These are phyloP conservation scores for Globisporangium nunn DNA, from an alignment of 352 stramenopile species.

Conservation along the genomic window DNA sequence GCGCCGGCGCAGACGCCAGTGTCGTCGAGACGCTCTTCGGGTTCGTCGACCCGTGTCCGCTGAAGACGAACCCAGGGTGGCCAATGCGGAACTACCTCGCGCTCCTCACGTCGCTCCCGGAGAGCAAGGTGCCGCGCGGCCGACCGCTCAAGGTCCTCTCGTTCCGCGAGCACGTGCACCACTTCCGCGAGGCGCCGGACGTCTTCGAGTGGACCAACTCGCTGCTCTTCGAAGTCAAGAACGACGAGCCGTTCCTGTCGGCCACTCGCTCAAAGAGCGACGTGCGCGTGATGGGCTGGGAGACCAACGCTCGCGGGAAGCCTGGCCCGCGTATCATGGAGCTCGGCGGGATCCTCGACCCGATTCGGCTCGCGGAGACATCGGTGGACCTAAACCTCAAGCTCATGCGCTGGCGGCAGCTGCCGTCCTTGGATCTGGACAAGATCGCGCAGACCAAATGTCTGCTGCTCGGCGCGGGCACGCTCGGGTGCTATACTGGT, in stretches of 20 bases:
- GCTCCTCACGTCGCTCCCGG: constrained; percentile 36
- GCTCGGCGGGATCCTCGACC: constrained; percentile 65
- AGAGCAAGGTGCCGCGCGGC: constrained; percentile 21
- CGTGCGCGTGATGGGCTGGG: constrained; percentile 56
- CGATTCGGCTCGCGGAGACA: constrained; percentile 88
- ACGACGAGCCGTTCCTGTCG: constrained; percentile 23
- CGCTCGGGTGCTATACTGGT: constrained; percentile 96
- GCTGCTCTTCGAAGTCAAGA: constrained; percentile 51
- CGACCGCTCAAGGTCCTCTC: constrained; percentile 43
- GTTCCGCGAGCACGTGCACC: constrained; percentile 67
- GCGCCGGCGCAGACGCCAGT: constrained; percentile 1
- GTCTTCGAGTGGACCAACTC: constrained; percentile 51
- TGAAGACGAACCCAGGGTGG: constrained; percentile 77
- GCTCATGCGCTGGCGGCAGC: constrained; percentile 97
- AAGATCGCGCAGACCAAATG: constrained; percentile 89
- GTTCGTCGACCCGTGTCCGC: constrained; percentile 83
- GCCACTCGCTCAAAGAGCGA: constrained; percentile 8
- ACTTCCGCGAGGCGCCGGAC: constrained; percentile 26
- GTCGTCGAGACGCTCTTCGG: constrained; percentile 58
- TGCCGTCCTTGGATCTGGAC: constrained; percentile 92
- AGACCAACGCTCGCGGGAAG: constrained; percentile 67
- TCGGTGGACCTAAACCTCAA: constrained; percentile 98
- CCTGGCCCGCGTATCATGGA: constrained; percentile 72
- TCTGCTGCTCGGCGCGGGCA: constrained; percentile 93
- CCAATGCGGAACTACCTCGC: constrained; percentile 85